Percentiles rank a stretch among this genome's conserved stretches.
Conservation (phyloP, 495 filamentous ascomycete species). For the Darksidea phi region DNA sequence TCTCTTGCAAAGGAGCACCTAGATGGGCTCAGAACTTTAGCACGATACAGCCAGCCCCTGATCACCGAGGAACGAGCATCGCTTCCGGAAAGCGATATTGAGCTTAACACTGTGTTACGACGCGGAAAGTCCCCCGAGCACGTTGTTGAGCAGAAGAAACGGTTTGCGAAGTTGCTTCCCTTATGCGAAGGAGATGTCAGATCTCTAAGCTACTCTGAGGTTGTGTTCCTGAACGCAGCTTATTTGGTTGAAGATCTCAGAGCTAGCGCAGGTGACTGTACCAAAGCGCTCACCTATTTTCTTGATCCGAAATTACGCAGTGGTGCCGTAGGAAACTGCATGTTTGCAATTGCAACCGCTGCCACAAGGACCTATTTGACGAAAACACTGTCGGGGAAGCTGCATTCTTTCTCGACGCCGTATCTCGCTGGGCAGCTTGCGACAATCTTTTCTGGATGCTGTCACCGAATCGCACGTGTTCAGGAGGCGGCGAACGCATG, state of each 20-base stretch:
- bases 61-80: conserved; percentile 81
- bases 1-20: conserved; percentile 63
- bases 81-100: conserved; percentile 89
- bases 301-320: conserved; percentile 80
- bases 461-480: conserved; percentile 84
- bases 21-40: conserved; percentile 75
- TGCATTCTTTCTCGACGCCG: conserved; percentile 73
- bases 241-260: conserved; percentile 82
- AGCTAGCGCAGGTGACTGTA: conserved; percentile 79
- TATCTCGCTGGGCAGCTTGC: conserved; percentile 86
- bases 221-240: conserved; percentile 86
- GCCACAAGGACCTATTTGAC: conserved; percentile 72
- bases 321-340: conserved; percentile 76
- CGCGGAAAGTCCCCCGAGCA: conserved; percentile 76
- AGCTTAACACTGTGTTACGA: conserved; percentile 86
- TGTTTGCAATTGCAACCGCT: conserved; percentile 75
- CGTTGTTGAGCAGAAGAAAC: conserved; percentile 73
- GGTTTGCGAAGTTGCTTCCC: conserved; percentile 69
- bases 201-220: conserved; percentile 76
- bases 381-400: conserved; percentile 66
- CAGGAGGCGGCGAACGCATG: conserved; percentile 78
- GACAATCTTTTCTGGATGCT: conserved; percentile 79
- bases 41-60: conserved; percentile 78
- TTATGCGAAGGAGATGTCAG: conserved; percentile 72
- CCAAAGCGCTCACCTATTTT: conserved; percentile 84